Base-by-base conservation (phyloP, 202 grass and related monocot species). In the Saccharum hybrid region DNA sequence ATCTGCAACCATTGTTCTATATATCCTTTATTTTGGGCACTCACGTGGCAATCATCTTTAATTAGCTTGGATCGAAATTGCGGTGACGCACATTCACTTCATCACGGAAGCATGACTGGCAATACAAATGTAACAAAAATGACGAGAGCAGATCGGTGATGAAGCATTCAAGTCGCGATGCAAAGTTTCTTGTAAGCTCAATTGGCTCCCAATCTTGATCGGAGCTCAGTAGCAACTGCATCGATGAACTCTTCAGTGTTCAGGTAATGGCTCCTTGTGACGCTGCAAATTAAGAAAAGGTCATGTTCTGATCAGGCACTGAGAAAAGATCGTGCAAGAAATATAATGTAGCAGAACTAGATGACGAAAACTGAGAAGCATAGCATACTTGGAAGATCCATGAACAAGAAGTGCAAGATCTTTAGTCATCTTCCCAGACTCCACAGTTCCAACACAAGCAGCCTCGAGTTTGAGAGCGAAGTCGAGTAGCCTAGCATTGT, bases 341-440 rank as follows among this genome's bases (percentile, higher is more conserved):
- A 46, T 59, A 51, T 11, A 28, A 75, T 54, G 46, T 15, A 15
- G 33, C 12, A 12, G 10, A 75, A 9, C 30, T 38, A 45, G 5
- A 69, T 8, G 36, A 62, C 36, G 18, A 51, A 68, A 82, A 48
- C 0, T 31, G 26, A 70, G 46, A 10, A 81, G 63, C n/a, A 57
- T 41, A 48, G 31, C 81, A 68, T 98, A 98, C 96, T 82, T 96
- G 11, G 96, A 77, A 65, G 88, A 86, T 52, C 96, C 96, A 54
- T 99, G 96, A 88, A 96, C 68, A 74, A 99, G 93, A 75, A 99
- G 91, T 28, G 96, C 96, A 42, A 99, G 96, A 85, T 99, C 96
- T 66, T 99, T 99, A 6, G 96, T 99, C 96, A 99, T 99, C 81
- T 92, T 99, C 71, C 91, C 96, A 89, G 96, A 94, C 81, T 99